Evolutionary conservation across 371 early-diverging fungal genomes (phyloP), one percentile per base, ranked within the genome.

Genomic region (Actinomortierella wolfii): DNA sequence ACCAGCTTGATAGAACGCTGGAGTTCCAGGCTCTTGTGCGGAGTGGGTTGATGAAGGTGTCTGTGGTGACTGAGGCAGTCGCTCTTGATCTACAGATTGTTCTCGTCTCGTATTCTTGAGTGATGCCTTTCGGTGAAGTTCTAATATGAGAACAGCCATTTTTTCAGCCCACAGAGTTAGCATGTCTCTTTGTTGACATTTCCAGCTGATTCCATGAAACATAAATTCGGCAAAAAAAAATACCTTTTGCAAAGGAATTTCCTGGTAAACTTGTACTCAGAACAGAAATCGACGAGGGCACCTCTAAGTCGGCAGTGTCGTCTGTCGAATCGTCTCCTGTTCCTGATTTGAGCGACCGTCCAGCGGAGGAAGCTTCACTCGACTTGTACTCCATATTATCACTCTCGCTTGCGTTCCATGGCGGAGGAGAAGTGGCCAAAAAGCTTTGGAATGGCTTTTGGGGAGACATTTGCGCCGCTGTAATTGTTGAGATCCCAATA

Each of bases 251-350:
- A 5, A 73, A 26, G 0, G 58, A 56, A 56, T 73, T 73, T 57
- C 81, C 82, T 23, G 89, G 89, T 49, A 89, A 57, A 73, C 89
- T 89, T 11, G 87, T 85, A 54, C 87, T 88, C 15, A 84, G 62
- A 1, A 90, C 83, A 17, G 86, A 62, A 34, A 90, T 89, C 0
- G 88, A 83, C 0, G 91, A 88, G 3, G 79, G 81, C 0, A 67
- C 68, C 5, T 64, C 67, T 7, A 59, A 58, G 41, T 76, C 61
- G 9, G 43, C 46, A 21, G 25, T 23, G 8, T 57, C 66, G 43
- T 68, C 67, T 18, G 59, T 56, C 2, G 64, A 54, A 42, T 66
- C 68, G 1, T 57, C 66, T 2, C 57, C 66, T 6, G 56, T 34
- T n/a, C 63, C 59, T 11, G 70, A 66, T 25, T 62, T 69, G 20